A percentile compares a stretch with the other conserved stretches of the same genome.
These are phyloP conservation scores for Colletotrichum sansevieriae DNA, from an alignment of 2,329 filamentous ascomycete genomes.

Conservation along the genomic window DNA sequence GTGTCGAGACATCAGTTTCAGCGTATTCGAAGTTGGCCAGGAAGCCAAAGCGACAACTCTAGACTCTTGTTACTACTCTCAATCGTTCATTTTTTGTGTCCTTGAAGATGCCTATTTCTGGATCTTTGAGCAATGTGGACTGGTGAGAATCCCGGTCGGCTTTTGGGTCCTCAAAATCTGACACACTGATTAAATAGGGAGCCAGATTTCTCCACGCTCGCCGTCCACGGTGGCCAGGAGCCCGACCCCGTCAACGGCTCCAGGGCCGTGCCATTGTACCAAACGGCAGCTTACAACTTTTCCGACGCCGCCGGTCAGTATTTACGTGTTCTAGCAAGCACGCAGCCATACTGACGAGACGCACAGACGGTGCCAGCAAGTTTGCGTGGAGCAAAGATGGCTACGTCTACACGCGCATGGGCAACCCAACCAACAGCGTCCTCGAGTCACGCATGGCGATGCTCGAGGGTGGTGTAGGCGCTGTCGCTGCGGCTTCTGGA, in stretches of 20 bases:
- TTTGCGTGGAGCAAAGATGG: constrained; percentile 67
- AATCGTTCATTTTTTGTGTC: constrained; percentile 19
- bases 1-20: constrained; percentile 17
- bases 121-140: constrained; percentile 50
- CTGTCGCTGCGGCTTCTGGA: constrained; percentile 86
- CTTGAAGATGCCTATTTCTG: constrained; percentile 48
- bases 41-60: constrained; percentile 15
- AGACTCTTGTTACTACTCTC: constrained; percentile 36
- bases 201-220: constrained; percentile 43
- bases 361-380: constrained; percentile 52
- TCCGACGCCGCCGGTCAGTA: constrained; percentile 41
- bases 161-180: constrained; percentile 28
- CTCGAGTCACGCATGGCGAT: constrained; percentile 96
- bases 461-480: constrained; percentile 90
- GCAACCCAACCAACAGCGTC: constrained; percentile 93
- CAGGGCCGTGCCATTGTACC: constrained; percentile 95
- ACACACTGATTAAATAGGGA: constrained; percentile 31
- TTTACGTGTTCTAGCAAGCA: neutral
- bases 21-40: constrained; percentile 19
- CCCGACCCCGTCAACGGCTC: constrained; percentile 86
- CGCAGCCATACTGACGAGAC: neutral
- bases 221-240: constrained; percentile 66
- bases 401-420: constrained; percentile 93
- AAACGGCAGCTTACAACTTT: constrained; percentile 70
- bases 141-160: constrained; percentile 46